phyloP scores from a whole-genome alignment of 768 basidiomycete genomes.

The Termitomyces sp. region DNA sequence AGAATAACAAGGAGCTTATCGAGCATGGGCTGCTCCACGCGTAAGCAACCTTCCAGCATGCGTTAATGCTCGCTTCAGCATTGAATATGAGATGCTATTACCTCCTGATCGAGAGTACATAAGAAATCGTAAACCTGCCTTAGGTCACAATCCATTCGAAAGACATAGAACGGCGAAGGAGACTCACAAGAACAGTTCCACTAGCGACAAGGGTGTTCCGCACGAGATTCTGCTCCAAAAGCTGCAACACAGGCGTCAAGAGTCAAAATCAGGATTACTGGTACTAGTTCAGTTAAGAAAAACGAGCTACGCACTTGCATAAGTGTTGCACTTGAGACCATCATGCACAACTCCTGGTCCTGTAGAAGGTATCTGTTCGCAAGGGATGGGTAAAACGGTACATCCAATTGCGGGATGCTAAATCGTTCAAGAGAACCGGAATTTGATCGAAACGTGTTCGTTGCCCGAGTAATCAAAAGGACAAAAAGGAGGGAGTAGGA shows the following conservation, averaged over 20 bases:
- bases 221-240: slow-evolving; percentile 20
- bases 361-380: background rate
- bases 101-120: slow-evolving; percentile 34
- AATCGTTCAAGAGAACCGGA: slow-evolving; percentile 1
- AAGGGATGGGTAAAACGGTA: background rate
- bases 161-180: background rate
- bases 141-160: background rate
- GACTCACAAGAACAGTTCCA: slow-evolving; percentile 21
- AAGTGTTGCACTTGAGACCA: background rate
- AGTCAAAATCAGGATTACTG: too few relatives aligned
- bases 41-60: slow-evolving; percentile 23
- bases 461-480: slow-evolving; percentile 6
- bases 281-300: background rate
- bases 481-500: background rate
- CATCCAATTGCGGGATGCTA: background rate
- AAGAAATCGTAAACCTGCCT: slow-evolving; percentile 30
- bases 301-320: background rate
- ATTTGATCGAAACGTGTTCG: slow-evolving; percentile 2
- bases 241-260: slow-evolving; percentile 6
- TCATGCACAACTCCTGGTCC: background rate
- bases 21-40: slow-evolving; percentile 29
- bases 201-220: slow-evolving; percentile 23
- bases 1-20: slow-evolving; percentile 29
- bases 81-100: background rate
- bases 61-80: background rate